Conservation (phyloP, 2,329 filamentous ascomycete genomes). For the Phialophora chinensis region DNA sequence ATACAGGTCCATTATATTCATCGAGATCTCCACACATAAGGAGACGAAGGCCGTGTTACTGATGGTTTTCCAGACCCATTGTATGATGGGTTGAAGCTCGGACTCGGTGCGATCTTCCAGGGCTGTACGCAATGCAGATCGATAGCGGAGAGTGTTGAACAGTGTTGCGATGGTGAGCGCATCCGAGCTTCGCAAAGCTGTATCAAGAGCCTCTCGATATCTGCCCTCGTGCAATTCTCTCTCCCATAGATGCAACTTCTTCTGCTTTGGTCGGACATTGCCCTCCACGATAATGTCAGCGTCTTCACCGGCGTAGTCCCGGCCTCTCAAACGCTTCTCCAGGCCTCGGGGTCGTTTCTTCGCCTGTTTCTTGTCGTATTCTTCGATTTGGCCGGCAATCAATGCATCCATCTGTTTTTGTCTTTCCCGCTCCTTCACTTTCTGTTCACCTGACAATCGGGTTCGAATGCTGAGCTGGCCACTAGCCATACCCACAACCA, state of each 20-base stretch:
- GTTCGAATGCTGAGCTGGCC: slow-evolving; percentile 91
- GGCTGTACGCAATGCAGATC: slow-evolving; percentile 80
- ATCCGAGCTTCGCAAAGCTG: slow-evolving; percentile 68
- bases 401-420: slow-evolving; percentile 85
- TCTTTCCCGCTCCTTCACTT: slow-evolving; percentile 74
- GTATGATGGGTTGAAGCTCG: slow-evolving; percentile 78
- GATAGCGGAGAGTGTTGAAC: slow-evolving; percentile 82
- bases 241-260: slow-evolving; percentile 79
- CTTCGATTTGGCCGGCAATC: slow-evolving; percentile 75
- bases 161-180: slow-evolving; percentile 74
- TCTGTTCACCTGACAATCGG: slow-evolving; percentile 81
- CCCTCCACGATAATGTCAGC: slow-evolving; percentile 87
- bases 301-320: slow-evolving; percentile 82
- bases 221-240: slow-evolving; percentile 76
- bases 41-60: slow-evolving; percentile 76
- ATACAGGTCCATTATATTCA: slow-evolving; percentile 86
- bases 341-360: slow-evolving; percentile 65
- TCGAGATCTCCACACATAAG: slow-evolving; percentile 80
- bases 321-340: slow-evolving; percentile 68
- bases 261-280: slow-evolving; percentile 68
- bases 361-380: slow-evolving; percentile 73
- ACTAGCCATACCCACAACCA: slow-evolving; percentile 93
- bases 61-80: slow-evolving; percentile 82
- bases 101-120: slow-evolving; percentile 81
- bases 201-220: slow-evolving; percentile 79